Percentiles rank a stretch among this genome's conserved stretches.
These are phyloP conservation scores for Fusarium sp. DNA, from an alignment of 2,329 filamentous ascomycete species.

Conservation along the genomic window DNA sequence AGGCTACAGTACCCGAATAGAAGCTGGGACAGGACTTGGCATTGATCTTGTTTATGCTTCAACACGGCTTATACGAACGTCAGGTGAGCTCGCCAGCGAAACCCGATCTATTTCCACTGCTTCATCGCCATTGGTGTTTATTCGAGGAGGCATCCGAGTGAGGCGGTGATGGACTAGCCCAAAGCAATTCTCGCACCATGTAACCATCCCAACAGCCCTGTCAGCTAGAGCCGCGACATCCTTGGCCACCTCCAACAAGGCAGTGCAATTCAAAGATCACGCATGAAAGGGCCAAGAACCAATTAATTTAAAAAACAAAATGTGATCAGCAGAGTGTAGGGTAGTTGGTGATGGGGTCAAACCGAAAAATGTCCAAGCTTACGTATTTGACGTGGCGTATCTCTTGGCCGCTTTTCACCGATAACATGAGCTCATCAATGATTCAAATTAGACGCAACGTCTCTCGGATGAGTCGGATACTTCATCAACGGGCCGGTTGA, in stretches of 20 bases:
- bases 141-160: not conserved
- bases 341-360: slow-evolving; percentile 33
- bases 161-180: not conserved
- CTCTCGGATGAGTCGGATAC: slow-evolving; percentile 31
- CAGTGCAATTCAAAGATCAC: not conserved
- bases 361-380: slow-evolving; percentile 25
- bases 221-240: not conserved
- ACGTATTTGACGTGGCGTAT: slow-evolving; percentile 39
- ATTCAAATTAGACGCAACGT: slow-evolving; percentile 3
- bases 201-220: not conserved
- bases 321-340: slow-evolving; percentile 16
- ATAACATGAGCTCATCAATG: slow-evolving; percentile 15
- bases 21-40: not conserved
- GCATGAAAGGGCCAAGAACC: not conserved
- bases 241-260: not conserved
- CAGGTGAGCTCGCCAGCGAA: not conserved
- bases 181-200: not conserved
- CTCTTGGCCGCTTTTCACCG: not conserved
- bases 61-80: not conserved
- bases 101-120: not conserved
- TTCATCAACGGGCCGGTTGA: not conserved
- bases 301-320: not conserved
- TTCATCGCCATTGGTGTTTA: not conserved
- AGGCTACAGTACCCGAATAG: not conserved
- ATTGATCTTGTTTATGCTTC: not conserved